Evolutionary conservation across 306 rosid species (phyloP), one percentile per base, ranked within the genome.

Genomic region (Pyrus communis): DNA sequence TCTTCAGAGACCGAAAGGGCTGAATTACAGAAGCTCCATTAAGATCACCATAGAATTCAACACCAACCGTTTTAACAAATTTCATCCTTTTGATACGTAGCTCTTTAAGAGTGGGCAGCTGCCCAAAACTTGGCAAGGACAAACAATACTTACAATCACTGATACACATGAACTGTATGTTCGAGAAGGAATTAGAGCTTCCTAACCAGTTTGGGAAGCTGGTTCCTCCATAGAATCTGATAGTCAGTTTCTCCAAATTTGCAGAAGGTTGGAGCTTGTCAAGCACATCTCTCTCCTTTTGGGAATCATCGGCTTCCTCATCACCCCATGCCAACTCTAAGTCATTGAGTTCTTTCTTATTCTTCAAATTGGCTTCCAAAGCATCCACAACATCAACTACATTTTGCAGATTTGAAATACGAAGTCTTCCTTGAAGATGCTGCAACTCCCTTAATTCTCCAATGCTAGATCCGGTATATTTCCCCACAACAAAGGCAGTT

Each of bases 191-290:
- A 7, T 38, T 10, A 42, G 45, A 75, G 18, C 60, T 15, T 13
- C 69, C 33, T 11, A 83, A 1, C 86, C 86, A 82, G 9, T 60
- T 7, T 13, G 79, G 82, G 52, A 82, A 74, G 43, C 40, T 1
- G 1, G 2, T 11, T 21, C 77, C 62, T 3, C 62, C 62, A 18
- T 71, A 79, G 42, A 15, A 71, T 9, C 42, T 0, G 35, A 76
- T 52, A 2, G 14, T 7, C 4, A 75, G 9, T 9, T 66, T 7
- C 71, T 59, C 66, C 35, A 82, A 59, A 69, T 46, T 62, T 33
- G 57, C 61, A 15, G 51, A 75, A 27, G 78, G 85, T 28, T 77
- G 71, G 14, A 72, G 55, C 0, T 31, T 31, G 0, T 28, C 28
- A 8, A 76, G 81, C 31, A 77, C 15, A 2, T 4, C 57, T 71